Base-by-base conservation (phyloP, 306 rosid species). In the Cicer judaicum region DNA sequence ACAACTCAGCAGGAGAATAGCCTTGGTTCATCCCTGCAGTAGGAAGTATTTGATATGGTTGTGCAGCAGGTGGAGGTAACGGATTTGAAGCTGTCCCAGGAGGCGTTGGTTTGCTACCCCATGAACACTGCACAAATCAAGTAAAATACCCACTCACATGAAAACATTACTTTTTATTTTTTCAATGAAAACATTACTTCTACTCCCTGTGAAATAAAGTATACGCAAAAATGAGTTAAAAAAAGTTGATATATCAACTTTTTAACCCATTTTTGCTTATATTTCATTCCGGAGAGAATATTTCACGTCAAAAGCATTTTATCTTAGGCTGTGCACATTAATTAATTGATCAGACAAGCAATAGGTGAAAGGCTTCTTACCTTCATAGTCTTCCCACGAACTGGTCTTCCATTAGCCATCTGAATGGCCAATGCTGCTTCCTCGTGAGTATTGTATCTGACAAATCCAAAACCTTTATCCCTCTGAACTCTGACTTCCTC, bases 71-170 rank as follows among this genome's bases (percentile, higher is more conserved):
- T 80, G 87, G 88, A 46, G 87, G 85, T 8, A 85, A 68, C 48
- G 86, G 85, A 61, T 85, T 85, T 29, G 87, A 87, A 64, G 81
- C 78, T 21, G 87, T 87, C 73, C 90, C 90, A 3, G 84, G 88
- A 73, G 90, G 90, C 50, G 90, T 86, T 76, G 90, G 90, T 78
- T 84, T 86, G 80, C 87, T 86, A 46, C 90, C 90, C 90, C 90
- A 86, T 15, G 86, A 86, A 75, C 90, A 86, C 90, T 86, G 84
- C 83, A 80, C 49, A 39, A 77, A 60, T 61, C 48, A 74, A 54
- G 59, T 73, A 16, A 19, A 13, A 68, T 49, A 44, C 29, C 6
- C 3, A 57, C 21, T 8, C 47, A 11, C 12, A 36, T 38, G 54
- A 29, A 29, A 29, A 29, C 36, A 7, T 38, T 61, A 38, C 24